phyloP scores from a whole-genome alignment of 495 filamentous ascomycete genomes.

The Penicillium coprophilum region DNA sequence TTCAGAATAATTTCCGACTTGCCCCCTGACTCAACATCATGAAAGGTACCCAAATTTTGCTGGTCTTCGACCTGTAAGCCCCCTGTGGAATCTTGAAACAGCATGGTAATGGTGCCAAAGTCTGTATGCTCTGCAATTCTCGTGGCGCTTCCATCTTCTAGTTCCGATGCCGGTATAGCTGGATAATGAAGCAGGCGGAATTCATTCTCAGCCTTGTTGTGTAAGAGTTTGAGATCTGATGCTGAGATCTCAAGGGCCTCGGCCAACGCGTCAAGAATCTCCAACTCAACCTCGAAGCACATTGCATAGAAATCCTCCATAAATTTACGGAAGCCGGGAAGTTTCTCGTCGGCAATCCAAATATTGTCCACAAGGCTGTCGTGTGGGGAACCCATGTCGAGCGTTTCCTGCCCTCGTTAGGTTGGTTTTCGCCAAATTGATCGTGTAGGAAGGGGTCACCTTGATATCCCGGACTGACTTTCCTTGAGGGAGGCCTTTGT shows the following conservation, averaged over 20 bases:
- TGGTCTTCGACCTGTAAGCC: slow-evolving; percentile 49
- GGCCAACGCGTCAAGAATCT: slow-evolving; percentile 45
- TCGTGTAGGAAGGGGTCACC: slow-evolving; percentile 6
- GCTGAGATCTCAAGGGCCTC: slow-evolving; percentile 47
- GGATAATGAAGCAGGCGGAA: slow-evolving; percentile 48
- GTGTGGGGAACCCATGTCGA: slow-evolving; percentile 56
- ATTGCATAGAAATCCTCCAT: slow-evolving; percentile 47
- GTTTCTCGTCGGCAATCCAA: slow-evolving; percentile 54
- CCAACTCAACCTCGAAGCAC: slow-evolving; percentile 40
- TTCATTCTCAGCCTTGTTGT: slow-evolving; percentile 52
- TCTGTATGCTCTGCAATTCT: slow-evolving; percentile 48
- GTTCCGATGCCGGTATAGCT: slow-evolving; percentile 15
- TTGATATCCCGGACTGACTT: slow-evolving; percentile 31
- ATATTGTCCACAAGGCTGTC: slow-evolving; percentile 52
- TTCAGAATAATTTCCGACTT: slow-evolving; percentile 61
- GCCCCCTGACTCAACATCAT: slow-evolving; percentile 43
- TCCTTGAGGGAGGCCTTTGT: slow-evolving; percentile 31
- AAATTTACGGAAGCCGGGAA: slow-evolving; percentile 62
- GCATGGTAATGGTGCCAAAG: slow-evolving; percentile 48
- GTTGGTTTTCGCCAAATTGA: not conserved
- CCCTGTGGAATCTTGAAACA: slow-evolving; percentile 49
- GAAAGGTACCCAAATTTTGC: slow-evolving; percentile 35
- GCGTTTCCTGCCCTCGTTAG: slow-evolving; percentile 51
- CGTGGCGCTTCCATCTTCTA: slow-evolving; percentile 25
- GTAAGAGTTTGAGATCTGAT: slow-evolving; percentile 45